A percentile compares a stretch with the other conserved stretches of the same genome.
Conservation (phyloP, 2,329 filamentous ascomycete genomes). For the Bipolaris oryzae region DNA sequence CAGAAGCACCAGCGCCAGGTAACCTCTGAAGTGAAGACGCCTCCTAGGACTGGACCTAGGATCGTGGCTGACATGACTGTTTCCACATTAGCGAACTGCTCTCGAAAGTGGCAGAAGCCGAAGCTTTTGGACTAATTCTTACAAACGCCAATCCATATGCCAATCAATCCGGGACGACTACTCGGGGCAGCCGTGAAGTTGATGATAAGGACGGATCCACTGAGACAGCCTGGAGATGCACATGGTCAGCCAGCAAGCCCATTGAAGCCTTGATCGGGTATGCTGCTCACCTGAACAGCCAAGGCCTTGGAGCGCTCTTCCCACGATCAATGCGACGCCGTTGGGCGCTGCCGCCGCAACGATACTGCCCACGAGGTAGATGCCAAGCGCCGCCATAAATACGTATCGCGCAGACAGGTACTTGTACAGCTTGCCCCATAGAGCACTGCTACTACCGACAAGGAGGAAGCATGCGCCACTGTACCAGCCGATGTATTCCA, state of each 20-base stretch:
- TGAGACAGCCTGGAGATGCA: background rate
- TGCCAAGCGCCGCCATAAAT: background rate
- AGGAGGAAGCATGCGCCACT: constrained; percentile 17
- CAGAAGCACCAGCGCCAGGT: background rate
- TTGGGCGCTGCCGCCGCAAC: background rate
- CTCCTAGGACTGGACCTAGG: background rate
- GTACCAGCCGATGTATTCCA: constrained; percentile 18
- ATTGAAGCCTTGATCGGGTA: too few relatives aligned
- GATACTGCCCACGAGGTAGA: background rate
- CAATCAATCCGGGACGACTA: background rate
- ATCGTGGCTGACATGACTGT: background rate
- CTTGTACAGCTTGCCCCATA: constrained; percentile 15
- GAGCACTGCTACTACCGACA: background rate
- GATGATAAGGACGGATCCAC: background rate
- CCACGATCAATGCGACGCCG: background rate
- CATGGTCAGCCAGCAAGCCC: background rate
- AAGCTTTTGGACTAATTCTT: too few relatives aligned
- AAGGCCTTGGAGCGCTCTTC: background rate
- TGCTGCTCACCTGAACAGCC: too few relatives aligned
- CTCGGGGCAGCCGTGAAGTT: background rate
- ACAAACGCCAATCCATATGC: background rate
- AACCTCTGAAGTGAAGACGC: background rate
- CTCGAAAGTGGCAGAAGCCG: too few relatives aligned
- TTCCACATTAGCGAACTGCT: too few relatives aligned
- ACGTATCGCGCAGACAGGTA: constrained; percentile 2